Percentiles rank a stretch among this genome's conserved stretches.
These are phyloP conservation scores for Sphagnum fallax DNA, from an alignment of 228 moss, liverwort and hornwort species.

Conservation along the genomic window DNA sequence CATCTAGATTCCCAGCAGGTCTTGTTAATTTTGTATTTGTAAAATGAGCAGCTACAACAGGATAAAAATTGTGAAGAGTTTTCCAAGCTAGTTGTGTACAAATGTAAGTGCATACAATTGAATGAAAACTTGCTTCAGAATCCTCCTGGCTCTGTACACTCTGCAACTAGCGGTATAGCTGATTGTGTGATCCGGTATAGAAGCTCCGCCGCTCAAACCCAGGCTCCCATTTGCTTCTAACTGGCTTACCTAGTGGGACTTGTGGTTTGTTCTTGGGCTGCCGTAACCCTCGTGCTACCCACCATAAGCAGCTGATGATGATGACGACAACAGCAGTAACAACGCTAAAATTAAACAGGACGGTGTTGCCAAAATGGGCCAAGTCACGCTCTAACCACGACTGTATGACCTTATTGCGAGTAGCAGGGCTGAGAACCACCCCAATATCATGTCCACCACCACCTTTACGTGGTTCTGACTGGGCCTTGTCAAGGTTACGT, in stretches of 20 bases:
- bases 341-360: constrained; percentile 69
- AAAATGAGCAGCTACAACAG: no score
- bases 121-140: no score
- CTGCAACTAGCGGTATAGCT: no score
- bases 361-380: constrained; percentile 63
- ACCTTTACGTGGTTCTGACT: constrained; percentile 49
- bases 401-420: constrained; percentile 90
- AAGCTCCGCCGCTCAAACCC: no score
- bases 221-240: constrained; percentile 19
- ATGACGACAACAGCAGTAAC: constrained; percentile 41
- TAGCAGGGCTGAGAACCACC: constrained; percentile 77
- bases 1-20: no score
- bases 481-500: constrained; percentile 72
- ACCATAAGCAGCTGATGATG: constrained; percentile 35
- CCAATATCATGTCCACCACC: constrained; percentile 29
- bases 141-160: no score
- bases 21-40: no score
- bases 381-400: constrained; percentile 95
- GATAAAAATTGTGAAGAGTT: no score
- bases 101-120: no score
- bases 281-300: constrained; percentile 34
- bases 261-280: constrained; percentile 12
- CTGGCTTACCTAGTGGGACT: constrained; percentile 1
- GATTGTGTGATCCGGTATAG: no score
- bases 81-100: no score